Conservation (phyloP, 208 protist genomes). For the Crithidia expoeki region DNA sequence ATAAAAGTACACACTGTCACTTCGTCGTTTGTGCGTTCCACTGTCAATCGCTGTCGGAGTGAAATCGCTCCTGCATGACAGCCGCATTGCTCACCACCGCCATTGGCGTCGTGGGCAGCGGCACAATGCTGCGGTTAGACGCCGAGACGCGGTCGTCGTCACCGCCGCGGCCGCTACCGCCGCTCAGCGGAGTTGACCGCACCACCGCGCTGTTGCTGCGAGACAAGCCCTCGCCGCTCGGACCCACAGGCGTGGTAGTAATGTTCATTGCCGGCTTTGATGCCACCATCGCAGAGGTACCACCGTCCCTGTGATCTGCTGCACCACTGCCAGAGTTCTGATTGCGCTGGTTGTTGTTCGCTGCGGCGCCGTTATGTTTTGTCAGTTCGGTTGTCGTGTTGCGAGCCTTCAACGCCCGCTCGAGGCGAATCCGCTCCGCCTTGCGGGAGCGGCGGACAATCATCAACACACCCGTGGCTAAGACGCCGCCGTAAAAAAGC, state of each 20-base stretch:
- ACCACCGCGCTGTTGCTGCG: slow-evolving; percentile 10
- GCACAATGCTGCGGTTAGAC: neutral
- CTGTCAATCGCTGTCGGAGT: slow-evolving; percentile 40
- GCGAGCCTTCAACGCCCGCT: slow-evolving; percentile 31
- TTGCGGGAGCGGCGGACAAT: slow-evolving; percentile 40
- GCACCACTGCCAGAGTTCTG: neutral
- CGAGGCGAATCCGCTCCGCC: slow-evolving; percentile 33
- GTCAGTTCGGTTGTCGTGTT: slow-evolving; percentile 8
- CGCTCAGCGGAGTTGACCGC: no score
- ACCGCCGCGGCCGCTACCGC: no score
- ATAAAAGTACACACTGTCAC: neutral
- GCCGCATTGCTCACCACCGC: slow-evolving; percentile 38
- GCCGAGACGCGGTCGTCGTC: neutral
- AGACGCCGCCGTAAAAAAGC: slow-evolving; percentile 50
- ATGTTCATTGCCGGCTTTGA: neutral
- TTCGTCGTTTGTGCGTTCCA: no score
- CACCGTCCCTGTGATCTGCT: neutral
- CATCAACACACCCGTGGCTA: slow-evolving; percentile 32
- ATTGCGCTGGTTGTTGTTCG: neutral
- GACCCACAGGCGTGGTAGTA: neutral
- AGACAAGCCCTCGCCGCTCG: neutral
- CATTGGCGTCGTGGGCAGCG: slow-evolving; percentile 13
- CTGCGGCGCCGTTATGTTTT: neutral
- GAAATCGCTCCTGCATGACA: slow-evolving; percentile 30
- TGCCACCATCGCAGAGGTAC: neutral